Evolutionary conservation across 1,284 basidiomycete genomes (phyloP).

Genomic region (Neolentinus lepideus): DNA sequence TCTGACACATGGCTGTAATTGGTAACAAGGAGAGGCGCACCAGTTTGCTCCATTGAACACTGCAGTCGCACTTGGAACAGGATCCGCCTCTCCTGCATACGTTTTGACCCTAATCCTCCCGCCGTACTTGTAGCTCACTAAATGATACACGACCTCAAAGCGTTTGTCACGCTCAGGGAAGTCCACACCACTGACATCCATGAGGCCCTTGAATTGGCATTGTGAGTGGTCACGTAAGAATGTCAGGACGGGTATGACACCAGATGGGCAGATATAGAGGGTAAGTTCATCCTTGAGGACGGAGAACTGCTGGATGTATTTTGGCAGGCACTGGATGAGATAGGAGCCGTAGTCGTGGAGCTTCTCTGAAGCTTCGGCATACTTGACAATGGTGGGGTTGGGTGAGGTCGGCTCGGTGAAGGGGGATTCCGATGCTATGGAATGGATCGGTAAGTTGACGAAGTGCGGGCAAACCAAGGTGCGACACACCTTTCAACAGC

Average conservation of each 20-base stretch:
- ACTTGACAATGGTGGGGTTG: constrained; percentile 70
- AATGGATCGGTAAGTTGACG: constrained; percentile 1
- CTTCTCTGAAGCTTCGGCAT: constrained; percentile 63
- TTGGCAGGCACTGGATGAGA: constrained; percentile 85
- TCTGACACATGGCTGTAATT: not conserved
- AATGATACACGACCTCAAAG: constrained; percentile 97
- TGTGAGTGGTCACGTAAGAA: constrained; percentile 97
- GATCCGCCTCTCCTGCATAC: constrained; percentile 93
- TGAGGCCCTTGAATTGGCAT: constrained; percentile 89
- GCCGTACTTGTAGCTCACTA: constrained; percentile 73
- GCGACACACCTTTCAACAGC: constrained; percentile 38
- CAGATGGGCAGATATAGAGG: constrained; percentile 81
- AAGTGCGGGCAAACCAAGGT: not conserved
- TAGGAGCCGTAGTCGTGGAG: constrained; percentile 90
- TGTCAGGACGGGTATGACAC: constrained; percentile 79
- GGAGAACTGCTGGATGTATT: constrained; percentile 96
- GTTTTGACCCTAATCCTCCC: constrained; percentile 96
- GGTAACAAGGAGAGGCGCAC: constrained; percentile 34
- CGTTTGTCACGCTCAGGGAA: constrained; percentile 90
- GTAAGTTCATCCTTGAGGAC: constrained; percentile 96
- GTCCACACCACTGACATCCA: constrained; percentile 96
- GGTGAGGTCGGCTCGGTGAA: constrained; percentile 84
- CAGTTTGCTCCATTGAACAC: constrained; percentile 94
- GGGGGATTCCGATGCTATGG: constrained; percentile 61
- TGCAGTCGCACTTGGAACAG: constrained; percentile 79